Percentiles rank a stretch among this genome's conserved stretches.
phyloP scores from a whole-genome alignment of 2,329 filamentous ascomycete species.

The Golovinomyces cichoracearum region DNA sequence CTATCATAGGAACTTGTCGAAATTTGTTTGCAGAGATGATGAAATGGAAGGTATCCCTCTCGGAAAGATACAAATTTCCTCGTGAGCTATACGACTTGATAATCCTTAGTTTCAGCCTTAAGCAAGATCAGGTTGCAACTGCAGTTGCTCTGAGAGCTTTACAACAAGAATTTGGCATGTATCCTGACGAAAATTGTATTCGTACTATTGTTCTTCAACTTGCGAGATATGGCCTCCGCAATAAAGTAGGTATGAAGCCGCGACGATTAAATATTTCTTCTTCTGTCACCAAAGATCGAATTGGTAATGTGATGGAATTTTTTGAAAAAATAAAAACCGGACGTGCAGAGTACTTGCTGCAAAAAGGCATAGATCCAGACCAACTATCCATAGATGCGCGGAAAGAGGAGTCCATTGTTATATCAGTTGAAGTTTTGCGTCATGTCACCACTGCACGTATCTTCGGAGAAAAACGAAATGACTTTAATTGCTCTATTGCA shows the following conservation, averaged over 20 bases:
- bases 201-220: constrained; percentile 24
- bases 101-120: constrained; percentile 24
- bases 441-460: constrained; percentile 7
- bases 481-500: background rate
- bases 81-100: constrained; percentile 26
- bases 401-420: constrained; percentile 12
- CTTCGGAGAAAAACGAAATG: constrained; percentile 2
- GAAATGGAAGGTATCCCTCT: constrained; percentile 7
- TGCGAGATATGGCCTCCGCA: constrained; percentile 17
- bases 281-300: constrained; percentile 19
- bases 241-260: constrained; percentile 11
- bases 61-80: constrained; percentile 17
- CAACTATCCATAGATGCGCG: constrained; percentile 10
- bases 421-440: constrained; percentile 12
- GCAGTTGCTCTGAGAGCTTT: constrained; percentile 24
- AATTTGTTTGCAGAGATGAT: constrained; percentile 23
- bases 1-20: constrained; percentile 5
- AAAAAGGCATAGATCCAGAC: constrained; percentile 11
- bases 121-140: constrained; percentile 22
- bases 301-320: constrained; percentile 20
- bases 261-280: constrained; percentile 18
- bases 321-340: constrained; percentile 18
- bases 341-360: constrained; percentile 9
- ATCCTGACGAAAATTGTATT: constrained; percentile 21
- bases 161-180: constrained; percentile 19